Base-by-base conservation (phyloP, 495 filamentous ascomycete species). In the Talaromyces ruber region DNA sequence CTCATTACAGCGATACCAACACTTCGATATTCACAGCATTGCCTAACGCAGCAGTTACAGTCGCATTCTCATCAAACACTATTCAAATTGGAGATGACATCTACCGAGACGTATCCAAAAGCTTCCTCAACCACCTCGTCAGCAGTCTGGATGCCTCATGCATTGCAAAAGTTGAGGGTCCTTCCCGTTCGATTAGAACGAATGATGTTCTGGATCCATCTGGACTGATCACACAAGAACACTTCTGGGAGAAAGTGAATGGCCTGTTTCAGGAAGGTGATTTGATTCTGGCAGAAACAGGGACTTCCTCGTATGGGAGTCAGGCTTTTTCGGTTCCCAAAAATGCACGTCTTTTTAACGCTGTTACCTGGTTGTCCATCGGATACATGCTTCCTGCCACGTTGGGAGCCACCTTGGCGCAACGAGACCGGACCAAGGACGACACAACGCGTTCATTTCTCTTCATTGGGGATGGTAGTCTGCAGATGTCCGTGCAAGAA, bases 401-500 rank as follows among this genome's bases (percentile, higher is more conserved):
- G 12, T 70, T 82, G 32, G 81, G 82, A 25, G 78, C 79, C 5
- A 74, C 79, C 0, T 68, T 83, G 2, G 81, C 81, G 11, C 70
- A 75, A 18, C 68, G 72, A 16, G 76, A 34, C 43, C 21, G 22
- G 18, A 53, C 50, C 3, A 67, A 29, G 65, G 53, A 56, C 65
- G 50, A n/a, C 62, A 63, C 4, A 64, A 67, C 67, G 37, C 74
- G 80, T 22, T 74, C 75, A 0, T 82, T 93, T 59, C 75, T 95
- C 58, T 88, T 93, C 69, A 88, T 88, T 22, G 91, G 90, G 32
- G 91, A 95, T 65, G 91, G 91, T 18, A 88, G 84, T 65, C 79
- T 93, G 63, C 89, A 95, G 67, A 79, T 93, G 59, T 91, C 89
- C 0, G 86, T 79, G 3, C 91, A 94, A 69, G 89, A 92, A 67